Evolutionary conservation across 192 early-diverging fungal species (phyloP).

Genomic region (Gonapodya sp.): DNA sequence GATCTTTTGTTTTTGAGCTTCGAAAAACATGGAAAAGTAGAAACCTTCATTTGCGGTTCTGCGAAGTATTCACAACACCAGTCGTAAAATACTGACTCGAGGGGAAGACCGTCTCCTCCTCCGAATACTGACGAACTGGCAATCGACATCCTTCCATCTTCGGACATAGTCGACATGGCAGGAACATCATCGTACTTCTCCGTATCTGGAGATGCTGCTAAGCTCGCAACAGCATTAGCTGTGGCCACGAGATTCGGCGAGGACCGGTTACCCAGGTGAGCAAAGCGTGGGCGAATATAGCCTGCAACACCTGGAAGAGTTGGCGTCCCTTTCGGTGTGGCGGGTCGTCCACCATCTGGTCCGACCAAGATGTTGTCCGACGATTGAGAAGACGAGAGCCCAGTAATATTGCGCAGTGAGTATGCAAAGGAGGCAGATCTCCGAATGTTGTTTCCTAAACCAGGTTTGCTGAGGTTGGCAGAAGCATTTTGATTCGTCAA

Average conservation of each 20-base stretch:
- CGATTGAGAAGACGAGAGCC: not conserved
- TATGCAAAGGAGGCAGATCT: not conserved
- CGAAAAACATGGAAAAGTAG: not conserved
- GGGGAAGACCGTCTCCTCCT: slow-evolving; percentile 33
- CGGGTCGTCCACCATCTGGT: not conserved
- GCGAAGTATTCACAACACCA: slow-evolving; percentile 83
- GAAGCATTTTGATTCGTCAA: not conserved
- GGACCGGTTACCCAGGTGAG: not conserved
- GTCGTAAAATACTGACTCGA: slow-evolving; percentile 63
- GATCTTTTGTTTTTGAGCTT: slow-evolving; percentile 4
- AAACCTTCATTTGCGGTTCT: slow-evolving; percentile 76
- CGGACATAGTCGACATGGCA: not conserved
- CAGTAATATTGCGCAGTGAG: not conserved
- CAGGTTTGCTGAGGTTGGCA: not conserved
- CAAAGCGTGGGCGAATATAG: not conserved
- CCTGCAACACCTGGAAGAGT: not conserved
- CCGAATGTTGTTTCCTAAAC: not conserved
- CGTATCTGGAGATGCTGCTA: not conserved
- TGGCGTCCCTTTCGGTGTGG: not conserved
- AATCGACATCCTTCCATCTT: not conserved
- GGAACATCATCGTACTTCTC: not conserved
- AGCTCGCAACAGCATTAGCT: not conserved
- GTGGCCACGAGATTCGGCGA: not conserved
- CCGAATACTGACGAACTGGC: not conserved
- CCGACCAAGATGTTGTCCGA: not conserved